Base-by-base conservation (phyloP, 2,329 filamentous ascomycete genomes). In the Myriosclerotinia duriaeana region DNA sequence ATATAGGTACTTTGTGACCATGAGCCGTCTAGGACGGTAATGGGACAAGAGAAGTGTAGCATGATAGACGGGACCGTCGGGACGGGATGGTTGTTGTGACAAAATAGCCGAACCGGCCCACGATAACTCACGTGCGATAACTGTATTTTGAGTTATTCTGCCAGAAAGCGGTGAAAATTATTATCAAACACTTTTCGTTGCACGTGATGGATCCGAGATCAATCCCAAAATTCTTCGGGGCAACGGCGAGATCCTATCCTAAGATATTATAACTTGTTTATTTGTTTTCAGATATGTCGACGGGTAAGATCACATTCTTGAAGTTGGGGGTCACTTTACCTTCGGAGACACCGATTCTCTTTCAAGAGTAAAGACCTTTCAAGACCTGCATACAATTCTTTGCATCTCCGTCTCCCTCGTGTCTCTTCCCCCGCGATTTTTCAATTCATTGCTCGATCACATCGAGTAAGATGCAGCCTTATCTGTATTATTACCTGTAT, bases 401-500 rank as follows among this genome's bases (percentile, higher is more conserved):
- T 46, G 38, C 52, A 53, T 36, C 20, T 34, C 30, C 30, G 30
- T 34, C 30, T 34, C 30, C 30, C 30, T 34, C 4, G 48, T 59
- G 12, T 40, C n/a, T 11, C 9, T 52, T 26, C 44, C 54, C 54
- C 63, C 63, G 42, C 54, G 44, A 52, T 38, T 58, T 34, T n/a
- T 30, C n/a, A 65, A 65, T 52, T 64, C 20, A 66, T 66, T 66
- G 64, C 64, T 66, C 55, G 64, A 66, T 66, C 64, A 66, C 34
- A 66, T 66, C 64, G 64, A 66, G 64, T 66, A 66, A 66, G 46
- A 53, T n/a, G 7, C 36, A 61, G 55, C 64, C 64, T 65, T 65
- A 65, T 65, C 64, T 65, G 30, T 38, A 38, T 26, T 38, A 38
- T 26, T 26, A 26, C 26, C 26, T 26, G 26, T 26, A 2, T 60